Evolutionary conservation across 176 grass and related monocot species (phyloP), one percentile per base, ranked within the genome.

Genomic region (Zoysia japonica): DNA sequence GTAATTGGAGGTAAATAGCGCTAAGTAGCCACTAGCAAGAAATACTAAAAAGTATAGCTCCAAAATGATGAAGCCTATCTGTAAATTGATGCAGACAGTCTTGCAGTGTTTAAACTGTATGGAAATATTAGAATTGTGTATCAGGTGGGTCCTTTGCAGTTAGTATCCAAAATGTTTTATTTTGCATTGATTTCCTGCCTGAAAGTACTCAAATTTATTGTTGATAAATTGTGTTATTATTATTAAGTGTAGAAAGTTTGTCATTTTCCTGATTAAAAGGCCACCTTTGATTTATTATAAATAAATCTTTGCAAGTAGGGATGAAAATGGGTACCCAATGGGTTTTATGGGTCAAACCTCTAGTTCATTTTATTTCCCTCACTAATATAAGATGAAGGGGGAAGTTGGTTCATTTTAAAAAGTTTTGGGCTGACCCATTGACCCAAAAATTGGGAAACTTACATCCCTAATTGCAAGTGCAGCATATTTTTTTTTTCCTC

Each of bases 151-250:
- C 35, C 60, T 20, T 13, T 37, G 17, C 55, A 42, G 28, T 61
- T 42, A 35, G 28, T 52, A 39, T 38, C 46, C 17, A 73, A 55
- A 60, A 35, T 45, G 4, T 45, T 60, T 56, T 2, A 14, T 9
- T 73, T 47, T 78, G 47, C 65, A 67, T 39, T 51, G 15, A 28
- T 68, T 55, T 28, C 48, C 49, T 9, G 48, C 11, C 49, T 67
- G 38, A 44, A 55, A 20, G 11, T 67, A 53, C 67, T 10, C 48
- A 20, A 43, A 54, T 63, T 2, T 77, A 77, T 46, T 9, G 43
- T 76, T 49, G 43, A 49, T 69, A 68, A 76, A 61, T 80, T 65
- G 17, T 45, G 28, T 44, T 13, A 12, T 53, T 45, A 42, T 44
- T 13, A 12, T 53, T 36, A 12, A 41, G 35, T 20, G 2, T 67